A percentile compares a stretch with the other conserved stretches of the same genome.
These are phyloP conservation scores for Lantana camara DNA, from an alignment of 257 asterid species.

Conservation along the genomic window DNA sequence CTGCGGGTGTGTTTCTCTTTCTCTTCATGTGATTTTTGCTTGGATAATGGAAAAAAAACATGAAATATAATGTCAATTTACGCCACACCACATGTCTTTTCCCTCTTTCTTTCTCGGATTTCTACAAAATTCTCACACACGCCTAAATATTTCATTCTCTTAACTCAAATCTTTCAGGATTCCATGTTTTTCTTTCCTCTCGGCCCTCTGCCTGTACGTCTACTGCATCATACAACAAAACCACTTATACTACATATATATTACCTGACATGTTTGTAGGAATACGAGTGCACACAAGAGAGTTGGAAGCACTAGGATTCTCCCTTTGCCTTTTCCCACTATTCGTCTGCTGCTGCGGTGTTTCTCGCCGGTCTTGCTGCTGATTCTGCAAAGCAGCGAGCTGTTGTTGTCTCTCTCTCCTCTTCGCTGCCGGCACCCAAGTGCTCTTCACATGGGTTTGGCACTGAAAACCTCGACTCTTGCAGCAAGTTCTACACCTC, in stretches of 20 bases:
- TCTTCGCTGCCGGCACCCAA: slow-evolving; percentile 90
- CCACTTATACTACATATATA: neutral
- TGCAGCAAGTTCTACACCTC: slow-evolving; percentile 95
- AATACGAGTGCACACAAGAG: slow-evolving; percentile 63
- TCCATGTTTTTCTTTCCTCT: neutral
- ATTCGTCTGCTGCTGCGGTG: slow-evolving; percentile 9
- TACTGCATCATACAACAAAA: neutral
- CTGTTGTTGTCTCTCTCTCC: slow-evolving; percentile 75
- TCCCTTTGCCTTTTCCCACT: slow-evolving; percentile 49
- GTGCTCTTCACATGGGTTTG: slow-evolving; percentile 81
- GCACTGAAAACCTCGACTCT: slow-evolving; percentile 82
- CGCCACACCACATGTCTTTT: neutral
- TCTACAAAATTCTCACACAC: slow-evolving; percentile 17
- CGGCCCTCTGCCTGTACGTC: neutral
- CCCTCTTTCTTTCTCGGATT: slow-evolving; percentile 5
- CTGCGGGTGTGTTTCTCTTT: slow-evolving; percentile 2
- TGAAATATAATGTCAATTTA: slow-evolving; percentile 19
- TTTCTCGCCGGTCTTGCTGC: slow-evolving; percentile 21
- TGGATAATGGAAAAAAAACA: slow-evolving; percentile 9
- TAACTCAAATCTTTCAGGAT: neutral
- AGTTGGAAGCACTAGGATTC: slow-evolving; percentile 39
- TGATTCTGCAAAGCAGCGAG: slow-evolving; percentile 36
- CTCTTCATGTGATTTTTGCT: slow-evolving; percentile 22
- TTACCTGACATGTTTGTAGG: slow-evolving; percentile 44
- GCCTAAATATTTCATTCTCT: slow-evolving; percentile 7